A percentile compares a stretch with the other conserved stretches of the same genome.
Evolutionary conservation across 2,329 filamentous ascomycete genomes (phyloP).

Genomic region (Anthostomella pinea): DNA sequence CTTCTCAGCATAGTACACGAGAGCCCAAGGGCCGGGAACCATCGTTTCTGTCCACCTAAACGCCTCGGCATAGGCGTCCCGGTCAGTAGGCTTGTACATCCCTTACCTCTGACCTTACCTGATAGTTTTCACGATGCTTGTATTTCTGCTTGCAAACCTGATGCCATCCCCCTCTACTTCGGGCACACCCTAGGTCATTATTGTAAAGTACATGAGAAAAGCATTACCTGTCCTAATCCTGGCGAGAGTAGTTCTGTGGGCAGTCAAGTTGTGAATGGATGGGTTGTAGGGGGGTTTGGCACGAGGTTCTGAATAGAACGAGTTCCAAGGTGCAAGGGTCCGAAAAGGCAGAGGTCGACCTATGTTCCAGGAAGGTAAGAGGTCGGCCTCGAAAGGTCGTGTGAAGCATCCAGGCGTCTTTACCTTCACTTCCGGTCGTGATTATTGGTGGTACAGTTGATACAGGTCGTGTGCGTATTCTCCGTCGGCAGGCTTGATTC

Average conservation of each 20-base stretch:
- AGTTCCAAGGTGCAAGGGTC: slow-evolving; percentile 2
- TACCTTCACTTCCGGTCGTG: slow-evolving; percentile 19
- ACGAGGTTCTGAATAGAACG: background rate
- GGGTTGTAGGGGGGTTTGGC: background rate
- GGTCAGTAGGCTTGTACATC: slow-evolving; percentile 33
- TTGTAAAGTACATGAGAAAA: slow-evolving; percentile 19
- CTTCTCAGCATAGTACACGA: too few species aligned
- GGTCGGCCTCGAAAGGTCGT: too few species aligned
- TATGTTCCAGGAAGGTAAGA: too few species aligned
- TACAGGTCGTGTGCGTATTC: background rate
- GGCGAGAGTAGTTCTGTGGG: slow-evolving; percentile 12
- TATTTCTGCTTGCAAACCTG: too few species aligned
- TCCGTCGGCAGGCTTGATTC: slow-evolving; percentile 12
- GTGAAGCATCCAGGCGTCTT: slow-evolving; percentile 13
- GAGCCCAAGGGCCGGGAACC: background rate
- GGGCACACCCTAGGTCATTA: too few species aligned
- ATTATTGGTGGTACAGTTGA: background rate
- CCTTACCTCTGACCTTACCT: slow-evolving; percentile 59
- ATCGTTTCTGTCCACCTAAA: slow-evolving; percentile 3
- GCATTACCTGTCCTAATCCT: slow-evolving; percentile 30
- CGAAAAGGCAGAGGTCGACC: slow-evolving; percentile 1
- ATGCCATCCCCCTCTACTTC: too few species aligned
- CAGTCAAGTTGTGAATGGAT: background rate
- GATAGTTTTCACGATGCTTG: slow-evolving; percentile 25
- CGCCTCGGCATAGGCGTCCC: slow-evolving; percentile 7